Evolutionary conservation across 176 grass and related monocot genomes (phyloP), one percentile per base, ranked within the genome.

Genomic region (Luzula sylvatica): DNA sequence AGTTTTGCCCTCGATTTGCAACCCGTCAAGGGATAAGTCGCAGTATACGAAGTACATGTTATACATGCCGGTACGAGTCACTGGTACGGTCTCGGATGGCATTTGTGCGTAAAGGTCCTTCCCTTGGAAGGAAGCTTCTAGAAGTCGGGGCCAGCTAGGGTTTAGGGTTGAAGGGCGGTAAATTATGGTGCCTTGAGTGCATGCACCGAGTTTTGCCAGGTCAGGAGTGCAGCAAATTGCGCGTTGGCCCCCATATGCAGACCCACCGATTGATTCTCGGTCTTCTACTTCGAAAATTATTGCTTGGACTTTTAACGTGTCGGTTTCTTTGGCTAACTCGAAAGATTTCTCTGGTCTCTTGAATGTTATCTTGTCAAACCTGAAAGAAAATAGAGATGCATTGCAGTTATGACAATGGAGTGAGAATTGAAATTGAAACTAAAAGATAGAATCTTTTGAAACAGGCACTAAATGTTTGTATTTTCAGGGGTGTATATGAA

Each of bases 21-120:
- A 50, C 38, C 61, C 82, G 72, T 61, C 53, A 39, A 98, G 86
- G 47, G 81, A 52, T 0, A 81, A 78, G 46, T 90, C 72, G 49
- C 93, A 98, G 64, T 98, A 83, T 50, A 98, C 76, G 24, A 98
- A 98, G 44, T 98, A 98, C 86, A 98, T 74, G 53, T 98, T 98
- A 60, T 92, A 98, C 93, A 98, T 98, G 47, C 93, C 93, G 65
- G 78, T 87, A 72, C 75, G 81, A 6, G 59, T 68, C 70, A 98
- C 78, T 6, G 75, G 72, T 80, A 98, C 70, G 24, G 68, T 87
- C 49, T 70, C 68, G 8, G 81, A 80, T 16, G 69, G 81, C 18
- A 98, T 64, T 3, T 74, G 82, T 72, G 93, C 65, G 47, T 73
- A 69, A 57, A 69, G 78, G 70, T 87, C 71, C 15, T 66, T 83